Percentiles rank a stretch among this genome's conserved stretches.
phyloP scores from a whole-genome alignment of 2,329 filamentous ascomycete species.

The Akanthomyces dipterigenus region DNA sequence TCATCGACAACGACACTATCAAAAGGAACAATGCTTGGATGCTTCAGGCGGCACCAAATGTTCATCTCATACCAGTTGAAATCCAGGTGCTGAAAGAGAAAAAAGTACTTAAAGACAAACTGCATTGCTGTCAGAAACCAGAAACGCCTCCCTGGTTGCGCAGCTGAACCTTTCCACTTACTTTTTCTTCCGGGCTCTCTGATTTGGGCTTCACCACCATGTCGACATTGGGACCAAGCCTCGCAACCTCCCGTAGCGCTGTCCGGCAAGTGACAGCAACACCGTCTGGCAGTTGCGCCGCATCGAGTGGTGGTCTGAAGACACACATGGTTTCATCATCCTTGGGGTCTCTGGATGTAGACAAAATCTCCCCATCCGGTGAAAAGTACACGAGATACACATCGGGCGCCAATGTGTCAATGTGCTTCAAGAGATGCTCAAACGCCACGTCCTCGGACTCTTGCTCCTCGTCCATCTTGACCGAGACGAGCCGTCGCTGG shows the following conservation, averaged over 20 bases:
- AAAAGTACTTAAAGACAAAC: constrained; percentile 31
- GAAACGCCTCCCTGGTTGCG: not conserved
- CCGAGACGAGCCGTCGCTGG: constrained; percentile 19
- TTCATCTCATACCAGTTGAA: constrained; percentile 30
- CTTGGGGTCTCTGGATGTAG: constrained; percentile 17
- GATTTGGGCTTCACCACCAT: constrained; percentile 18
- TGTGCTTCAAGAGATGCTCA: constrained; percentile 16
- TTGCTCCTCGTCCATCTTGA: constrained; percentile 19
- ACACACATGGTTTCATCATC: constrained; percentile 23
- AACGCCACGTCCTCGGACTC: constrained; percentile 17
- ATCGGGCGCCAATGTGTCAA: constrained; percentile 12
- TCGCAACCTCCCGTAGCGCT: constrained; percentile 24
- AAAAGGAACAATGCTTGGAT: constrained; percentile 31
- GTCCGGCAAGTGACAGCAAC: constrained; percentile 16
- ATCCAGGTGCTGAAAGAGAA: constrained; percentile 16
- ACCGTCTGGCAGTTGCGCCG: constrained; percentile 16
- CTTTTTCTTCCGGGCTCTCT: constrained; percentile 13
- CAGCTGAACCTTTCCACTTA: not conserved
- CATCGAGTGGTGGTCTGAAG: constrained; percentile 19
- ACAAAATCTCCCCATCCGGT: constrained; percentile 16
- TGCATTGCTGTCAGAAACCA: constrained; percentile 3
- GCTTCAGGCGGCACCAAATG: constrained; percentile 26
- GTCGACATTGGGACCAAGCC: constrained; percentile 22
- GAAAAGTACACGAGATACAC: constrained; percentile 17
- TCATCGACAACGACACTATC: constrained; percentile 28